Evolutionary conservation across 2,329 filamentous ascomycete genomes (phyloP).

Genomic region (Hymenoscyphus salicellus): DNA sequence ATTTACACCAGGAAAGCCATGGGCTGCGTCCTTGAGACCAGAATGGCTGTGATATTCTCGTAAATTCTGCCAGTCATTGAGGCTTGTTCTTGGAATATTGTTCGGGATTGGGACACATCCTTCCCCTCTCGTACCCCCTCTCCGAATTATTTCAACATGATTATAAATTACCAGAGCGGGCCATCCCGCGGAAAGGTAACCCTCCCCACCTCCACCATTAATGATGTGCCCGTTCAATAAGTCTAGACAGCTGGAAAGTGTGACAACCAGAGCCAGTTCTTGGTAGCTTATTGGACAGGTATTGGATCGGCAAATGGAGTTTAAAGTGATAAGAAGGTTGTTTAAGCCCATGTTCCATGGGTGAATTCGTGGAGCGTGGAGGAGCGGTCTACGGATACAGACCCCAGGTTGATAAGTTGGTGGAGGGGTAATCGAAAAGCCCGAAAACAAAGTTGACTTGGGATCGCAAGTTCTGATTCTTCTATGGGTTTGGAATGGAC

Average conservation of each 20-base stretch:
- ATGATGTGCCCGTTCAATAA: background rate
- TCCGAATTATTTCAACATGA: background rate
- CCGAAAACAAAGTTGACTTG: background rate
- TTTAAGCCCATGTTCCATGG: background rate
- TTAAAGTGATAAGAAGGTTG: background rate
- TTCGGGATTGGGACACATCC: background rate
- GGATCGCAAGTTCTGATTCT: background rate
- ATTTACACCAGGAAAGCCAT: background rate
- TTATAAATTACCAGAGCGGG: constrained; percentile 18
- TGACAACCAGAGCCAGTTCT: background rate
- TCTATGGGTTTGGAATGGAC: background rate
- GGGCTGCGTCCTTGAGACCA: background rate
- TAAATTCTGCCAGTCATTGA: background rate
- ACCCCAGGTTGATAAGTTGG: background rate
- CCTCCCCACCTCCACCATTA: background rate
- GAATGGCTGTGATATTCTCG: background rate
- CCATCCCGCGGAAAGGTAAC: constrained; percentile 16
- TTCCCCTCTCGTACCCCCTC: background rate
- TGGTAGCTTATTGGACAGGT: background rate
- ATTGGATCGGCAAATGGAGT: background rate
- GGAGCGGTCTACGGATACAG: background rate
- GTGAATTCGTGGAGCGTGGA: background rate
- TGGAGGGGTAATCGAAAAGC: background rate
- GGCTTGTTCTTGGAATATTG: background rate
- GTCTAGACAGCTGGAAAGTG: background rate